Evolutionary conservation across 768 basidiomycete genomes (phyloP).

Genomic region (Tricholoma sp.): DNA sequence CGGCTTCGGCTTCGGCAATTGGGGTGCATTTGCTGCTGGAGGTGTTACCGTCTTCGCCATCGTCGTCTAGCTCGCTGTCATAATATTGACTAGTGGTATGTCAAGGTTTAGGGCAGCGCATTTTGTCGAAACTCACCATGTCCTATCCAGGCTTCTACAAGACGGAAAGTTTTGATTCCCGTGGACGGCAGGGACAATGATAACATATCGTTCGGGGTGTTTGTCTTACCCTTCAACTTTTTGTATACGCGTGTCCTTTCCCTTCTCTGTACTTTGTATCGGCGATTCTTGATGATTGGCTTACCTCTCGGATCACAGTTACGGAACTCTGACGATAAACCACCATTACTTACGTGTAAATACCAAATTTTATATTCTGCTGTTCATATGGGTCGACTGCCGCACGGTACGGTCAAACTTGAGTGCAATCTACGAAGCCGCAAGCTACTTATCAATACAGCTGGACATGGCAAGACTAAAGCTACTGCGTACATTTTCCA

Average conservation of each 20-base stretch:
- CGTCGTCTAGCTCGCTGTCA: slow-evolving; percentile 5
- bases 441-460: no score
- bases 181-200: no score
- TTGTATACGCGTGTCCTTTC: neutral
- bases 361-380: neutral
- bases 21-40: neutral
- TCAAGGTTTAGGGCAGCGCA: neutral
- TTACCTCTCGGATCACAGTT: neutral
- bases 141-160: neutral
- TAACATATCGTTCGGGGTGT: neutral
- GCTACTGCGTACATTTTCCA: no score
- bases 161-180: no score
- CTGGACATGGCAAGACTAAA: no score
- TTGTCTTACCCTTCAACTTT: neutral
- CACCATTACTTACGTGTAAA: neutral
- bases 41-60: slow-evolving; percentile 5
- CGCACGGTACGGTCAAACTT: no score
- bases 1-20: neutral
- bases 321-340: neutral
- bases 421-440: no score
- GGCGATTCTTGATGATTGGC: neutral
- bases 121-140: neutral
- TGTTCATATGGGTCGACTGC: no score
- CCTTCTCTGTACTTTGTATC: neutral
- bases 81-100: slow-evolving; percentile 4